Percentiles rank a stretch among this genome's conserved stretches.
Evolutionary conservation across 1,284 basidiomycete genomes (phyloP).

Genomic region (Ustilago bromivora): DNA sequence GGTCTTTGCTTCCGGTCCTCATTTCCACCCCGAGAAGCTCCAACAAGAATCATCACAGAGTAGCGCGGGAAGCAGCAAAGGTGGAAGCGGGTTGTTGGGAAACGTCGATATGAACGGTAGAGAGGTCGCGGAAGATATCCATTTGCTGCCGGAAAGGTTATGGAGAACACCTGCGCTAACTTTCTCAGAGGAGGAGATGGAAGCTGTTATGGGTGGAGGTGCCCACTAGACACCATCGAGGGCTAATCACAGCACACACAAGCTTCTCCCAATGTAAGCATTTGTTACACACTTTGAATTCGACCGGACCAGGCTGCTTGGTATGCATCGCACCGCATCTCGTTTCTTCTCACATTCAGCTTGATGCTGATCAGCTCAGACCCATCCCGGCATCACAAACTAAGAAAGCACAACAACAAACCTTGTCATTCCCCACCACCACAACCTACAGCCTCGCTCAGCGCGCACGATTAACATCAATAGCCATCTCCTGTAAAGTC

Average conservation of each 20-base stretch:
- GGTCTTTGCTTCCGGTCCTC: slow-evolving; percentile 61
- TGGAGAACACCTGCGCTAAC: slow-evolving; percentile 62
- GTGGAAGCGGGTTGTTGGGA: slow-evolving; percentile 13
- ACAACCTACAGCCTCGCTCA: slow-evolving; percentile 9
- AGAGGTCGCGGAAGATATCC: slow-evolving; percentile 38
- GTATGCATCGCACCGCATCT: no score
- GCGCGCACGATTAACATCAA: slow-evolving; percentile 30
- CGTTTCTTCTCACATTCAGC: no score
- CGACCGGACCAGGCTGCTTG: no score
- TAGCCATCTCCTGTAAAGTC: slow-evolving; percentile 23
- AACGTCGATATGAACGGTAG: slow-evolving; percentile 32
- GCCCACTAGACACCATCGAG: slow-evolving; percentile 17
- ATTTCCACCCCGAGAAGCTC: slow-evolving; percentile 65
- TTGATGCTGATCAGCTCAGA: no score
- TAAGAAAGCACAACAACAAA: background rate
- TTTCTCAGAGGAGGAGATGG: slow-evolving; percentile 62
- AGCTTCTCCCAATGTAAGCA: background rate
- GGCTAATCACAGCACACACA: background rate
- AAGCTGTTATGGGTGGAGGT: slow-evolving; percentile 59
- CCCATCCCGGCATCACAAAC: no score
- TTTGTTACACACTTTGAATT: background rate
- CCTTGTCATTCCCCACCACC: background rate
- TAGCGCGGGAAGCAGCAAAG: background rate
- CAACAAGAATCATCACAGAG: slow-evolving; percentile 10
- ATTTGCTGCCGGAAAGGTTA: slow-evolving; percentile 60